Evolutionary conservation across 2,329 filamentous ascomycete genomes (phyloP).

Genomic region (Scolecobasidium constrictum): DNA sequence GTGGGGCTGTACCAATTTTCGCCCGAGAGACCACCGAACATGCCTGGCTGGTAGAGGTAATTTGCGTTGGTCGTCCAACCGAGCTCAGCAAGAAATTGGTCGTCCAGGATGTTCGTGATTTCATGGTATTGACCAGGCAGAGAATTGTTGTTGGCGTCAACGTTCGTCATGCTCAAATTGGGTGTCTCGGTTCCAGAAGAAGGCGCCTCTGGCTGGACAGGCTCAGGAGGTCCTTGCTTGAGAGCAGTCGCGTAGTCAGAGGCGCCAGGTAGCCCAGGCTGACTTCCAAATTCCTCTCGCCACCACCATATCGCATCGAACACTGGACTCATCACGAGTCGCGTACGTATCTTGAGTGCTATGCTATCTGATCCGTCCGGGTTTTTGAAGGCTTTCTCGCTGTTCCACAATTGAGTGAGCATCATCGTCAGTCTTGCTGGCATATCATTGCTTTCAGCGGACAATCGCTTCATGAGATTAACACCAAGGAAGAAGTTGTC

Average conservation of each 20-base stretch:
- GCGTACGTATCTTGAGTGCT: slow-evolving; percentile 27
- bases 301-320: slow-evolving; percentile 32
- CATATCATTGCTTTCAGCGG: slow-evolving; percentile 24
- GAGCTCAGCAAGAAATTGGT: slow-evolving; percentile 27
- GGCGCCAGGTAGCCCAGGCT: slow-evolving; percentile 5
- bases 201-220: neutral
- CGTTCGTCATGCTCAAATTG: slow-evolving; percentile 13
- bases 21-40: neutral
- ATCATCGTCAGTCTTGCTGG: slow-evolving; percentile 22
- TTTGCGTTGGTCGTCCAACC: slow-evolving; percentile 19
- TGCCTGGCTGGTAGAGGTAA: slow-evolving; percentile 8
- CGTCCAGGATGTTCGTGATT: slow-evolving; percentile 17
- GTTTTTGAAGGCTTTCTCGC: slow-evolving; percentile 28
- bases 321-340: slow-evolving; percentile 25
- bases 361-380: slow-evolving; percentile 25
- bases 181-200: neutral
- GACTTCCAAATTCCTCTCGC: slow-evolving; percentile 27
- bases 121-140: slow-evolving; percentile 13
- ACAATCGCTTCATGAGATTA: slow-evolving; percentile 28
- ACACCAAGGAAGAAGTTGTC: slow-evolving; percentile 25
- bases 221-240: neutral
- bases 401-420: slow-evolving; percentile 30
- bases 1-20: slow-evolving; percentile 10
- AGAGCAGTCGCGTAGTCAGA: slow-evolving; percentile 4
- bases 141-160: slow-evolving; percentile 9